phyloP scores from a whole-genome alignment of 2,329 filamentous ascomycete species.

The Calonectria hawksworthii region DNA sequence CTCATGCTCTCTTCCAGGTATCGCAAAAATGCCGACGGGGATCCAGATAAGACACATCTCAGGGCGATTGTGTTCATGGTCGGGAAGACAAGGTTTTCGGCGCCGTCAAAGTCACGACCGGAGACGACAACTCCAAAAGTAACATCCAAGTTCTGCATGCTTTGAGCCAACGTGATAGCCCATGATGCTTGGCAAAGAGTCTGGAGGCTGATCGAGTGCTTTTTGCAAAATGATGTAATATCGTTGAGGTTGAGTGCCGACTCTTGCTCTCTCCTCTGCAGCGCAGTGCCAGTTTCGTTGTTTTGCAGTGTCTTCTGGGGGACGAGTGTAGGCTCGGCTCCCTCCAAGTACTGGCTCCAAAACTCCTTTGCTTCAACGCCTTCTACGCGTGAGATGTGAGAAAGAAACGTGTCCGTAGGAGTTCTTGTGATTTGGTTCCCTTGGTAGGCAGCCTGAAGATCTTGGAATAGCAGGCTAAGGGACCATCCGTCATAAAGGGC shows the following conservation, averaged over 20 bases:
- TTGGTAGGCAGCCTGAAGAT: slow-evolving; percentile 77
- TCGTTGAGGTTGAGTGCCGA: slow-evolving; percentile 17
- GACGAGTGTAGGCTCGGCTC: slow-evolving; percentile 56
- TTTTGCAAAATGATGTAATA: slow-evolving; percentile 72
- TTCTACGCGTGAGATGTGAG: slow-evolving; percentile 35
- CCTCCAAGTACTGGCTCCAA: slow-evolving; percentile 79
- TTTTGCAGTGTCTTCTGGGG: not conserved
- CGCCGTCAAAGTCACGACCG: slow-evolving; percentile 81
- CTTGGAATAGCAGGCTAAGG: slow-evolving; percentile 78
- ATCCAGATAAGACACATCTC: slow-evolving; percentile 80
- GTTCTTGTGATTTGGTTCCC: slow-evolving; percentile 57
- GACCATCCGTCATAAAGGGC: slow-evolving; percentile 94
- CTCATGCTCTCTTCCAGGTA: slow-evolving; percentile 81
- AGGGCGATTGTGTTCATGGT: slow-evolving; percentile 93
- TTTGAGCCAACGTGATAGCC: slow-evolving; percentile 77
- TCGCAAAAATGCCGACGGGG: slow-evolving; percentile 72
- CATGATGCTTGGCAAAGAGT: slow-evolving; percentile 83
- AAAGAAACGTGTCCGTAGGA: slow-evolving; percentile 66
- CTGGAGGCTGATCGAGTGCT: slow-evolving; percentile 79
- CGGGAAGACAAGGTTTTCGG: slow-evolving; percentile 81
- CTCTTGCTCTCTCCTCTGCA: slow-evolving; percentile 32
- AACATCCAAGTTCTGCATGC: slow-evolving; percentile 77
- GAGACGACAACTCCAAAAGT: slow-evolving; percentile 87
- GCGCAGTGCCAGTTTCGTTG: not conserved
- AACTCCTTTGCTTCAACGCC: slow-evolving; percentile 61